Base-by-base conservation (phyloP, 2,329 filamentous ascomycete genomes). In the Ophiocordyceps camponoti-floridani region DNA sequence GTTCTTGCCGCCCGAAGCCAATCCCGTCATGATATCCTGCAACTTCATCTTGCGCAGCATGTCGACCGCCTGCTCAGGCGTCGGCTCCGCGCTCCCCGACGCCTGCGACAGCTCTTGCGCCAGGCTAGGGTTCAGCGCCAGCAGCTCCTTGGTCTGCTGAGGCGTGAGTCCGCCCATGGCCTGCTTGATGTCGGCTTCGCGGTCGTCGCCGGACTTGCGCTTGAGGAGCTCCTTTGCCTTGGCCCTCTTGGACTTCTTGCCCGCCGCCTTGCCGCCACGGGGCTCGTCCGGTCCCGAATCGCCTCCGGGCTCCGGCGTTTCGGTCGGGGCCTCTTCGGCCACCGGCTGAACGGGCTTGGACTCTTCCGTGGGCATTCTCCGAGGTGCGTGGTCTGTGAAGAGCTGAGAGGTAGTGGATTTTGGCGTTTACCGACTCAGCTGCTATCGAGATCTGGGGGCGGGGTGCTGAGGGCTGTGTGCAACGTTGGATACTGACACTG, bases 1-100 rank as follows among this genome's bases (percentile, higher is more conserved):
- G 56, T 94, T 94, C 71, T 91, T 93, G 46, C 83, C 84, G 49
- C 76, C 79, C 8, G 84, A 70, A 14, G 87, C 82, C 55, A 84
- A 62, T 0, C 82, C 81, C 1, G 82, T 84, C 72, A 85, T 75
- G 56, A 84, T 75, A 50, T 85, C 79, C 57, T 79, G 73, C 45
- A 84, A 65, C 50, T 71, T 79, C 57, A 85, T 67, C 53, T 73
- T 73, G 62, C 75, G 75, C 49, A 82, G 66, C 42, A 69, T 63
- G 30, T 72, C 67, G 47, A 70, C 64, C 27, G 72, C 63, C 45
- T 68, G 62, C 16, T 64, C 60, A n/a, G 62, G 53, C 26, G 54
- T 58, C 38, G 57, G 57, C 51, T 62, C 60, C 28, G 56, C 55
- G 49, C 55, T 58, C 19, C 59, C 61, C 18, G 58, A 59, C 35